Conservation (phyloP, 495 filamentous ascomycete genomes). For the Penicillium ochrochloron region DNA sequence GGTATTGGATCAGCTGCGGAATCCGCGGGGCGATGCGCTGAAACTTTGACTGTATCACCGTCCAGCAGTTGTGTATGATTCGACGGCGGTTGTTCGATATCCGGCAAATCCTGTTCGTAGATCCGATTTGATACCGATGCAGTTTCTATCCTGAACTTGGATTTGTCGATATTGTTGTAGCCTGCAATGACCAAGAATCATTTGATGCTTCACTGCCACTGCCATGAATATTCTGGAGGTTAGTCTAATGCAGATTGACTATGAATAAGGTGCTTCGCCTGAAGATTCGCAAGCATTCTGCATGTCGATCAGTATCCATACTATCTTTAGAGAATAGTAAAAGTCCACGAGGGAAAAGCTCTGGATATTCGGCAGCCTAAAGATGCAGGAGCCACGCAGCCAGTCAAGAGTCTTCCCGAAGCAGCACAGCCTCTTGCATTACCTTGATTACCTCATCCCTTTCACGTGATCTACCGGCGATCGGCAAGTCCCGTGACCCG, state of each 20-base stretch:
- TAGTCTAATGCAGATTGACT: conserved; percentile 9
- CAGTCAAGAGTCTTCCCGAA: neutral
- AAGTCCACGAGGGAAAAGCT: neutral
- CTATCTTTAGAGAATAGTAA: conserved; percentile 1
- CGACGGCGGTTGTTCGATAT: neutral
- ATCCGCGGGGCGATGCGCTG: neutral
- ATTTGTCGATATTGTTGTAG: conserved; percentile 8
- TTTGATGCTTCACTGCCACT: conserved; percentile 5
- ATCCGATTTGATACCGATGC: neutral
- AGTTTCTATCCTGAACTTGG: neutral
- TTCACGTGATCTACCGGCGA: neutral
- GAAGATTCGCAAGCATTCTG: conserved; percentile 12
- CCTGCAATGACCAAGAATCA: conserved; percentile 4
- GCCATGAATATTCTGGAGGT: neutral
- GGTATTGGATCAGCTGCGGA: conserved; percentile 42
- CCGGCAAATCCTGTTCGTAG: neutral
- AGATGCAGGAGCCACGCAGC: neutral
- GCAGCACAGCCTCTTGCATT: conserved; percentile 8
- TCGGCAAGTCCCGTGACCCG: conserved; percentile 6
- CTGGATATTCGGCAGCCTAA: conserved; percentile 7
- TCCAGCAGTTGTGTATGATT: neutral
- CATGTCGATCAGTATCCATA: conserved; percentile 1
- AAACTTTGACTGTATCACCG: conserved; percentile 11
- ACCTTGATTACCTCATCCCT: neutral
- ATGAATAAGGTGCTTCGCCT: conserved; percentile 7